Conservation (phyloP, 768 basidiomycete species). For the Tulasnella sp. region DNA sequence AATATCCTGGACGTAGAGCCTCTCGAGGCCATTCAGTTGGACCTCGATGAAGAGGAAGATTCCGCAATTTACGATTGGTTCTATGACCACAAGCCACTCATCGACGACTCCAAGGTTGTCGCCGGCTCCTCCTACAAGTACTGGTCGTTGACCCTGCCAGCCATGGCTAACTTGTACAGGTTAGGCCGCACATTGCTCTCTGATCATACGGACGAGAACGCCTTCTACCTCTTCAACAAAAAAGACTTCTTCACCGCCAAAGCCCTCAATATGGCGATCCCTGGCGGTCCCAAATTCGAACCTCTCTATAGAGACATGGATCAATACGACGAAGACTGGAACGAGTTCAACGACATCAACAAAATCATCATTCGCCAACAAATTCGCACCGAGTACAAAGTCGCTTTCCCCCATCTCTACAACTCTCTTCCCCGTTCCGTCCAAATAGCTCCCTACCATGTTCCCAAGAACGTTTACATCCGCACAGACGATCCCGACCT, state of each 20-base stretch:
- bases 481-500: conserved; percentile 99
- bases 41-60: conserved; percentile 89
- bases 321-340: conserved; percentile 97
- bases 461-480: conserved; percentile 96
- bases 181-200: conserved; percentile 89
- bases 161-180: conserved; percentile 95
- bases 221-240: conserved; percentile 93
- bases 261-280: conserved; percentile 92
- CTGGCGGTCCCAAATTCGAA: conserved; percentile 98
- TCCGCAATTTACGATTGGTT: conserved; percentile 92
- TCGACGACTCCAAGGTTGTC: conserved; percentile 72
- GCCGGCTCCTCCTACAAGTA: conserved; percentile 91
- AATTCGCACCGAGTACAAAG: conserved; percentile 97
- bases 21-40: conserved; percentile 93
- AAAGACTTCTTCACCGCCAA: conserved; percentile 98
- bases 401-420: conserved; percentile 97
- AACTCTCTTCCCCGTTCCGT: conserved; percentile 96
- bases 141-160: conserved; percentile 86
- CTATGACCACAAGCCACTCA: conserved; percentile 90
- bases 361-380: conserved; percentile 99
- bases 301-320: conserved; percentile 97
- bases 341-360: conserved; percentile 99
- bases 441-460: conserved; percentile 83
- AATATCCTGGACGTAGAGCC: conserved; percentile 98
- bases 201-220: conserved; percentile 84